Evolutionary conservation across 2,329 filamentous ascomycete genomes (phyloP), one percentile per base, ranked within the genome.

Genomic region (Beauveria pseudobassiana): DNA sequence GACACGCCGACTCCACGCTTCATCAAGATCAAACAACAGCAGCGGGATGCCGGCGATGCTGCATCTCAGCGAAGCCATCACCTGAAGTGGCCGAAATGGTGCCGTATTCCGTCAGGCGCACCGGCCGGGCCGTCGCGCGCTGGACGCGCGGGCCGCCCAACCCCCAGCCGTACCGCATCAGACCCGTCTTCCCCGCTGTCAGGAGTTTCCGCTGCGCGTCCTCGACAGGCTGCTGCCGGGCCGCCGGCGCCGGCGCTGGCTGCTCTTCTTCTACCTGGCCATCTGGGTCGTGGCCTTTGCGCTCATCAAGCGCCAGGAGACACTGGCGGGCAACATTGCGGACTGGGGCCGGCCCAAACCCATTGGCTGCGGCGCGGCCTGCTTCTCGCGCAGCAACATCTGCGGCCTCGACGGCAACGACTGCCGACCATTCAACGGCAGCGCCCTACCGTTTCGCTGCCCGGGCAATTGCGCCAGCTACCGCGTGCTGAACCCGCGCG

Each of bases 401-500:
- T 95, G 90, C 71, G 90, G 89, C 0, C 69, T 93, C 16, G 86
- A 93, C 66, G 90, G 90, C 7, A 84, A 86, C 63, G 78, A 85
- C 57, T 95, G 90, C 69, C 84, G 89, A 9, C 90, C 90, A 0
- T 95, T 95, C 69, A 82, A 82, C 62, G 87, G 86, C 65, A 83
- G 78, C 61, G 84, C 85, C 0, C 86, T 91, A 67, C 80, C 89
- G 0, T 95, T 95, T 70, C 81, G 87, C 60, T 95, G 90, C 68
- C 85, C 89, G 1, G 88, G 86, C 18, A 87, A 86, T 67, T 95
- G 90, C 72, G 82, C 81, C 50, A 83, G 82, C 68, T 83, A 84
- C 62, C 78, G 83, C 65, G 78, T 90, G 2, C 76, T 90, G 43
- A 90, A 92, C 66, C 87, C 88, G 20, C 83, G 89, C 66, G 89